phyloP scores from a whole-genome alignment of 1,284 basidiomycete species.

The Neonothopanus nambi region DNA sequence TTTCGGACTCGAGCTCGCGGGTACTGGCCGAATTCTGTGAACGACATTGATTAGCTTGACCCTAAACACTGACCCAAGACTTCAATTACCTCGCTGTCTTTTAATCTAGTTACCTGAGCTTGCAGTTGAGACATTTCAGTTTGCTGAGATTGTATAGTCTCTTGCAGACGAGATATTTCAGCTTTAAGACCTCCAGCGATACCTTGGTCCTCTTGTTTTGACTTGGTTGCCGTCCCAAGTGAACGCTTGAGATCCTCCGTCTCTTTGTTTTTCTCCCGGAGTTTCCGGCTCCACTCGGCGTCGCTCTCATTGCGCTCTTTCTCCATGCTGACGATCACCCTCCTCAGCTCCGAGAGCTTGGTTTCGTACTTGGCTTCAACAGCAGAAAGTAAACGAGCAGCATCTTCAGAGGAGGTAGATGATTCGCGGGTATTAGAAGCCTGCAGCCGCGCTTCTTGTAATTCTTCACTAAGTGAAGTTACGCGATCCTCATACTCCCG shows the following conservation, averaged over 20 bases:
- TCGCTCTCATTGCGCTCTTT: constrained; percentile 79
- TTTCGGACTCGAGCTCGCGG: constrained; percentile 43
- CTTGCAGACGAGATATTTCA: constrained; percentile 54
- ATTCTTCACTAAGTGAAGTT: constrained; percentile 70
- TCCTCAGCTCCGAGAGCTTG: constrained; percentile 69
- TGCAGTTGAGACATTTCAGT: constrained; percentile 50
- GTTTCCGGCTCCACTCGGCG: constrained; percentile 80
- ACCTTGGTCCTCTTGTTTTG: constrained; percentile 60
- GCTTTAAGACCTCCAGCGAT: constrained; percentile 52
- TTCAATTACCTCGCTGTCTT: constrained; percentile 57
- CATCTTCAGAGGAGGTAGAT: constrained; percentile 61
- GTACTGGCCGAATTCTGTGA: constrained; percentile 45
- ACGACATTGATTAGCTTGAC: not conserved
- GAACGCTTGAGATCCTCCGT: constrained; percentile 69
- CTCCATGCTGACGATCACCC: constrained; percentile 57
- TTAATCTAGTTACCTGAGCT: constrained; percentile 48
- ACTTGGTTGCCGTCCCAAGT: constrained; percentile 57
- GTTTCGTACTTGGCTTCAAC: constrained; percentile 77
- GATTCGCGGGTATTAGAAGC: constrained; percentile 46
- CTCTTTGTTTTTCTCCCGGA: constrained; percentile 75
- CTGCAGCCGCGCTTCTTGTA: constrained; percentile 64
- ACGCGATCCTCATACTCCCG: constrained; percentile 76
- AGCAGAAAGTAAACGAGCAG: constrained; percentile 75
- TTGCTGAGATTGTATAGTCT: constrained; percentile 47
- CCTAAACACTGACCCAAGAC: not conserved